A percentile compares a stretch with the other conserved stretches of the same genome.
Conservation (phyloP, 2,329 filamentous ascomycete species). For the Stagonosporopsis chrysanthemi region DNA sequence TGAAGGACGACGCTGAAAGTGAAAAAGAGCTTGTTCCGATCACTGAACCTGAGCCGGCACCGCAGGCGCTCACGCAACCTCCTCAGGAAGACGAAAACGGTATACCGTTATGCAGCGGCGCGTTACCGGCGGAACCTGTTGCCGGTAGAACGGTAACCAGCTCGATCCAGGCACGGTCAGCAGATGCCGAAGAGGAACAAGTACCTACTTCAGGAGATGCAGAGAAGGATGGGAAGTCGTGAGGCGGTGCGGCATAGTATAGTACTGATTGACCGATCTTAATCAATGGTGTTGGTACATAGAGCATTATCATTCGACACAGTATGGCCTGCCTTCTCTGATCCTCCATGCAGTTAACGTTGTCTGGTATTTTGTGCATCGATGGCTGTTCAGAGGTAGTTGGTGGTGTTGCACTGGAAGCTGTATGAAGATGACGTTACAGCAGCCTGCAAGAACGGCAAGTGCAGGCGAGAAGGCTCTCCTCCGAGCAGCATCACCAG, state of each 20-base stretch:
- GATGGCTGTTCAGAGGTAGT: background rate
- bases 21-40: background rate
- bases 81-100: background rate
- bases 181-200: background rate
- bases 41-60: background rate
- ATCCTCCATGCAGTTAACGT: background rate
- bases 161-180: background rate
- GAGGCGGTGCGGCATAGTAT: background rate
- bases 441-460: constrained; percentile 22
- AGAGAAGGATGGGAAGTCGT: background rate
- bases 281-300: background rate
- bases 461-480: constrained; percentile 36
- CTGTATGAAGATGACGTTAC: constrained; percentile 1
- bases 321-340: background rate
- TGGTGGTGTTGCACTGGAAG: background rate
- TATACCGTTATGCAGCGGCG: constrained; percentile 11
- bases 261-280: background rate
- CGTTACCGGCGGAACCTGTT: constrained; percentile 1
- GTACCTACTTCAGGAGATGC: background rate
- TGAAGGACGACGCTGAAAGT: background rate
- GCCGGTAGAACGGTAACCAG: background rate
- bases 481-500: constrained; percentile 31
- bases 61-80: background rate
- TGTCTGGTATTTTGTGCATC: background rate
- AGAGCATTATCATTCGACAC: background rate